Base-by-base conservation (phyloP, 73 alveolate genomes). In the Effrenium voratum region DNA sequence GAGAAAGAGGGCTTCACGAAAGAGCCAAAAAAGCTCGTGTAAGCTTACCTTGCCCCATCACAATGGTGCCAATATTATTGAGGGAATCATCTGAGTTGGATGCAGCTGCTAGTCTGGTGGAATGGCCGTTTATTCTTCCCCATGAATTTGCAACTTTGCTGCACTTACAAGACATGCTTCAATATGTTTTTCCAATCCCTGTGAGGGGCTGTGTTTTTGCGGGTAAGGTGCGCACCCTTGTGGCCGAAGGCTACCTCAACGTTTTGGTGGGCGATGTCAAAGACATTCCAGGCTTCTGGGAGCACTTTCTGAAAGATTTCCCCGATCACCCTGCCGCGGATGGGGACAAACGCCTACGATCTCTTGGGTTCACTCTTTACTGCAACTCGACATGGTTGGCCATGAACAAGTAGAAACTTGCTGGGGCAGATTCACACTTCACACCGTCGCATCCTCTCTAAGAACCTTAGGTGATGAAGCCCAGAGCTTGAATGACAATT, bases 351-450 rank as follows among this genome's bases (percentile, higher is more conserved):
- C 52, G 26, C 30, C 19, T 43, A 40, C 43, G 63, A 15, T 36
- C 93, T 8, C 40, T 82, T 57, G 93, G 93, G n/a, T 82, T 38
- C 43, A 82, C 93, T 0, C 22, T 82, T n/a, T 82, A 82, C 77
- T 36, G 93, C 38, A 2, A 3, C 93, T 82, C n/a, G 76, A 2
- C 43, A 0, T 13, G 30, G 30, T 13, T 2, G 26, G 5, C 12
- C 5, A n/a, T 10, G 4, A 70, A 32, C 5, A 5, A 5, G 45
- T 16, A n/a, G 30, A 10, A 26, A 26, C 36, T 70, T 70, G 15
- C 5, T n/a, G n/a, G n/a, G n/a, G n/a, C n/a, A n/a, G n/a, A n/a
- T n/a, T n/a, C n/a, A n/a, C n/a, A n/a, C n/a, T n/a, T n/a, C n/a
- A n/a, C n/a, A n/a, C n/a, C 63, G 26, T 19, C 63, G 19, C 0